These are phyloP conservation scores for Gossypium gossypioides DNA, from an alignment of 441 rosid genomes.

Conservation along the genomic window DNA sequence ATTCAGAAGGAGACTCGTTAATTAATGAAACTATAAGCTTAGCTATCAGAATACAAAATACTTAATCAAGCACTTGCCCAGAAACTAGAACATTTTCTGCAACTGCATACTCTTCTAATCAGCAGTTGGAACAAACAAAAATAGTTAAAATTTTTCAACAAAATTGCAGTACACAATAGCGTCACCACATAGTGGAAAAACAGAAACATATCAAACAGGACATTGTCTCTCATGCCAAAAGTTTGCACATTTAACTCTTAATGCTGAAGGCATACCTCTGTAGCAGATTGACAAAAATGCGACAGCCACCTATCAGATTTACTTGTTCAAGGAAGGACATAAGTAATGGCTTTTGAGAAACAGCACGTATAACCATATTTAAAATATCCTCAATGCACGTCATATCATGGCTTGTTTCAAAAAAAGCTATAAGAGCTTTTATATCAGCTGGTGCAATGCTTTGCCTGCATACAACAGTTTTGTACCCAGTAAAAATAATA, in stretches of 20 bases:
- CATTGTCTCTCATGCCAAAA: background rate
- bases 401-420: constrained; percentile 88
- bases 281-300: constrained; percentile 86
- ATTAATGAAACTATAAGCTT: constrained; percentile 1
- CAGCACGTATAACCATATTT: constrained; percentile 89
- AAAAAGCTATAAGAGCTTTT: constrained; percentile 69
- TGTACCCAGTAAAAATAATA: constrained; percentile 8
- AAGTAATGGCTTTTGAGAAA: constrained; percentile 68
- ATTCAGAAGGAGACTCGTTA: background rate
- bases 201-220: background rate
- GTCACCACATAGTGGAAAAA: background rate
- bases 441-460: constrained; percentile 57
- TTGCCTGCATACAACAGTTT: constrained; percentile 50
- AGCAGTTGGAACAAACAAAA: background rate
- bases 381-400: constrained; percentile 87
- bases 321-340: constrained; percentile 84
- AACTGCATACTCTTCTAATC: background rate
- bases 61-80: background rate
- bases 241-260: constrained; percentile 6
- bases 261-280: constrained; percentile 46
- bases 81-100: background rate
- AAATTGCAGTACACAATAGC: background rate
- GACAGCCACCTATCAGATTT: constrained; percentile 72
- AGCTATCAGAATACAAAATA: background rate
- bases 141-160: background rate